Conservation (phyloP, 2,329 filamentous ascomycete genomes). For the Raffaelea ambrosiae region DNA sequence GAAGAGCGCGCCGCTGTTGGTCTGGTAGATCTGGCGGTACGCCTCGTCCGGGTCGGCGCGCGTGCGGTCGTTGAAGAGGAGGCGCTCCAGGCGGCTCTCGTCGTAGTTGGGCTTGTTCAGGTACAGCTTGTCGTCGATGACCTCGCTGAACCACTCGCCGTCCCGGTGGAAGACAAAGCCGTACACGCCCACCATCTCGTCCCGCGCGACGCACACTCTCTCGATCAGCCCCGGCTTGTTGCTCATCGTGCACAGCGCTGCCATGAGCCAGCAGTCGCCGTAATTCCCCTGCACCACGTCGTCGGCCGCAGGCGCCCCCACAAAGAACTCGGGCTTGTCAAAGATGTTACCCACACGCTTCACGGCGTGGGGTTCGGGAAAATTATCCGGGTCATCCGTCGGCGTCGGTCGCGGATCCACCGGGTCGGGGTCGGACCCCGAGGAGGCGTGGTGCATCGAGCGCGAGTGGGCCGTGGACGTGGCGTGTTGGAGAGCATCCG, state of each 20-base stretch:
- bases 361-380: slow-evolving; percentile 40
- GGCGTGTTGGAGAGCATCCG: too few relatives aligned
- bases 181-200: slow-evolving; percentile 70
- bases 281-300: slow-evolving; percentile 72
- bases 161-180: slow-evolving; percentile 80
- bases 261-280: slow-evolving; percentile 83
- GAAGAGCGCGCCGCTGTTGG: slow-evolving; percentile 59
- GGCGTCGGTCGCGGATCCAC: slow-evolving; percentile 9
- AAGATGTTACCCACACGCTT: slow-evolving; percentile 71
- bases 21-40: slow-evolving; percentile 57
- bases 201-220: slow-evolving; percentile 61
- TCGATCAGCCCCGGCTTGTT: slow-evolving; percentile 67
- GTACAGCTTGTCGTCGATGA: slow-evolving; percentile 50
- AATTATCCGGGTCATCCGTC: too few relatives aligned
- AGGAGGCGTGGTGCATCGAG: too few relatives aligned
- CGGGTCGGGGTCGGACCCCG: too few relatives aligned
- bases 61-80: slow-evolving; percentile 34
- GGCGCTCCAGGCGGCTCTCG: slow-evolving; percentile 41
- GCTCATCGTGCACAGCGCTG: slow-evolving; percentile 67
- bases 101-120: slow-evolving; percentile 54
- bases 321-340: slow-evolving; percentile 66
- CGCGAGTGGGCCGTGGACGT: background rate
- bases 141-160: slow-evolving; percentile 60
- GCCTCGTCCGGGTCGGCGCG: slow-evolving; percentile 46
- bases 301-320: slow-evolving; percentile 66